phyloP scores from a whole-genome alignment of 2,329 filamentous ascomycete species.

The Pseudocercospora vitis region DNA sequence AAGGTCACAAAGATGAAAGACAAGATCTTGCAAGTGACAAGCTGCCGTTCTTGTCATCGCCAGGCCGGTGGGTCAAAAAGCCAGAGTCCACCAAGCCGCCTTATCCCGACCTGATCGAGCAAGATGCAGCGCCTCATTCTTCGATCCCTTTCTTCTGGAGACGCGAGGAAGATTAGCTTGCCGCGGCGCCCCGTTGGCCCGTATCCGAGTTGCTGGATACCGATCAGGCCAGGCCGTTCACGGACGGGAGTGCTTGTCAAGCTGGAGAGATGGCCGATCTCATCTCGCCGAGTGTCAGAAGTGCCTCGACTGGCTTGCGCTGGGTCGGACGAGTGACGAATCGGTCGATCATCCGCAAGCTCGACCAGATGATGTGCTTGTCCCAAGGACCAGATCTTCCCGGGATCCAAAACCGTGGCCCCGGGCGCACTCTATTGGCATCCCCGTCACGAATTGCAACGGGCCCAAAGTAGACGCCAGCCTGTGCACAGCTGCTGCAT shows the following conservation, averaged over 20 bases:
- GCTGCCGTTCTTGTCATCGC: slow-evolving; percentile 12
- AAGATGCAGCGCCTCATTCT: slow-evolving; percentile 2
- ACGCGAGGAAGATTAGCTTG: background rate
- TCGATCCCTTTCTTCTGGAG: background rate
- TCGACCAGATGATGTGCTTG: slow-evolving; percentile 19
- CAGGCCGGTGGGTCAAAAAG: background rate
- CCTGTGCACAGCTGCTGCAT: slow-evolving; percentile 2
- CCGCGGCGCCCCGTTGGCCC: background rate
- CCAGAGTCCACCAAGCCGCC: background rate
- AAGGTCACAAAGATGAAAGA: slow-evolving; percentile 16
- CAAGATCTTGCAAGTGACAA: slow-evolving; percentile 20
- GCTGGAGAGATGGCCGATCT: slow-evolving; percentile 12
- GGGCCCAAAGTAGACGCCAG: slow-evolving; percentile 1
- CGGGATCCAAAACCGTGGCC: slow-evolving; percentile 19
- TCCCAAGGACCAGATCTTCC: slow-evolving; percentile 20
- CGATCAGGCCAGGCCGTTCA: slow-evolving; percentile 3
- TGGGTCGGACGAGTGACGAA: slow-evolving; percentile 14
- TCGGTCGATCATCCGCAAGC: slow-evolving; percentile 24
- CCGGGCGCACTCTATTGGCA: slow-evolving; percentile 16
- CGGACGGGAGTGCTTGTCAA: slow-evolving; percentile 13
- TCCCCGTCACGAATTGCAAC: background rate
- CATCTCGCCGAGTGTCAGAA: slow-evolving; percentile 20
- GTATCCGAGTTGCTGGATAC: slow-evolving; percentile 5
- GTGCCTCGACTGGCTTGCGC: background rate
- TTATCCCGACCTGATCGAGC: slow-evolving; percentile 5